A percentile compares a stretch with the other conserved stretches of the same genome.
phyloP scores from a whole-genome alignment of 208 protist species.

The Entamoeba nuttalli region DNA sequence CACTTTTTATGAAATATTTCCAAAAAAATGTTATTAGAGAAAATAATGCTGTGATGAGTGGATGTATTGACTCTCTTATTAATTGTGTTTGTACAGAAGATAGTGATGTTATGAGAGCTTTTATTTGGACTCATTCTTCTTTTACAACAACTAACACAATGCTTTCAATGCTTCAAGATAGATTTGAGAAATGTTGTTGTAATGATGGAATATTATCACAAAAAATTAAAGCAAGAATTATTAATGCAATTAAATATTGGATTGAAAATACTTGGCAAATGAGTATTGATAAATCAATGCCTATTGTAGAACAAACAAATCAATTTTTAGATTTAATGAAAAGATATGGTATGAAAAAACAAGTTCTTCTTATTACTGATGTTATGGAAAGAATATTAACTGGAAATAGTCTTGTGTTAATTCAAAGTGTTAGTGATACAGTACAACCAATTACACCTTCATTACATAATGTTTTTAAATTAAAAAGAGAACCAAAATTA shows the following conservation, averaged over 20 bases:
- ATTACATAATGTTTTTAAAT: background rate
- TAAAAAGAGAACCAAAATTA: background rate
- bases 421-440: background rate
- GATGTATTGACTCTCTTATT: background rate
- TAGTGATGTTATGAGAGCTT: background rate
- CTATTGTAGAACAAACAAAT: background rate
- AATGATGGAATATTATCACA: background rate
- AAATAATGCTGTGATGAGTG: background rate
- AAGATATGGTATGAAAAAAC: background rate
- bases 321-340: background rate
- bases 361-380: background rate
- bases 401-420: background rate
- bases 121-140: background rate
- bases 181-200: background rate
- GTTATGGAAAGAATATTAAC: background rate
- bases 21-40: background rate
- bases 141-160: background rate
- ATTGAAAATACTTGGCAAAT: background rate
- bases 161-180: background rate
- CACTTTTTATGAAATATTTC: background rate
- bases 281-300: background rate
- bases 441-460: background rate
- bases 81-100: background rate
- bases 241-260: background rate
- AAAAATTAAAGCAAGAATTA: background rate